Base-by-base conservation (phyloP, 73 alveolate genomes). In the Uronychia setigera region DNA sequence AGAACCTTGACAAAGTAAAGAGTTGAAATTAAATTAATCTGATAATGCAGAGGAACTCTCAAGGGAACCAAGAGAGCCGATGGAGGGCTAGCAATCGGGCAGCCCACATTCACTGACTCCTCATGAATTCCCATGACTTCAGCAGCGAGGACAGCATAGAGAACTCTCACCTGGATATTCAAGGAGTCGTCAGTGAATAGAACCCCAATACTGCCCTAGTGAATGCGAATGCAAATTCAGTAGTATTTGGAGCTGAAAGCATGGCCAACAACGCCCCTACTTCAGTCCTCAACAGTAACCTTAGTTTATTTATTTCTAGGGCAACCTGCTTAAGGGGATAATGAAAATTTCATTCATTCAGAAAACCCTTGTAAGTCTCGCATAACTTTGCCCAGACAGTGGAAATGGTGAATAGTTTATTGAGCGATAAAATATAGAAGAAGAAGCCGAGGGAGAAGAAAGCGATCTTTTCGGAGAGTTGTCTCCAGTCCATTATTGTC, bases 381-480 rank as follows among this genome's bases (percentile, higher is more conserved):
- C 19, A 46, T 46, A 5, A 46, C 67, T 11, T 46, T 46, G 67
- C n/a, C n/a, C n/a, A 46, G 67, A 19, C 67, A 46, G 67, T 46
- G 67, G 67, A 46, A 46, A 46, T 19, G 5, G 19, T 11, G 67
- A 46, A 19, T 5, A 19, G 5, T 46, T 46, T 19, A 46, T 46
- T 19, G 67, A 5, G n/a, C n/a, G n/a, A 5, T 46, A 46, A 19
- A 19, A 46, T 19, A 46, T 46, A 5, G 67, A 5, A 46, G 67
- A 46, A 19, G 67, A n/a, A n/a, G n/a, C n/a, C n/a, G n/a, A 46
- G 67, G 67, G 67, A 46, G 67, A 46, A 46, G 67, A 46, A 46
- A 46, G 67, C n/a, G 67, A 46, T 46, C 67, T 46, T 19, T 46
- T 46, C n/a, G 67, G 19, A 46, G 67, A 19, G n/a, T 5, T 19